These are phyloP conservation scores for Metschnikowia kofuensis DNA, from an alignment of 805 yeast genomes.

Conservation along the genomic window DNA sequence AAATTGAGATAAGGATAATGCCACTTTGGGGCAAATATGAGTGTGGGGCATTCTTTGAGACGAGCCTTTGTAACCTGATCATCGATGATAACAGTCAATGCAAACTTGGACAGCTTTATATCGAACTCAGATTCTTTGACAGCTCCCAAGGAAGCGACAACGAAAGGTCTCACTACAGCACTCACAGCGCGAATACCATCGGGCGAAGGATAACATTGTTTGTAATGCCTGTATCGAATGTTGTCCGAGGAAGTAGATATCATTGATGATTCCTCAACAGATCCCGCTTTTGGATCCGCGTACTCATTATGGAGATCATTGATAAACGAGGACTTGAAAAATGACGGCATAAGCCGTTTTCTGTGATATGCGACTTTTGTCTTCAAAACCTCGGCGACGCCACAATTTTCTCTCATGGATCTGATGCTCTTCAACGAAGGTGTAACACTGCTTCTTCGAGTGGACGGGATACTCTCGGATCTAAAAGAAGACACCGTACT, in stretches of 20 bases:
- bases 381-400: slow-evolving; percentile 9
- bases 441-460: slow-evolving; percentile 14
- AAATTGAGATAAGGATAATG: slow-evolving; percentile 57
- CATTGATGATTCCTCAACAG: slow-evolving; percentile 10
- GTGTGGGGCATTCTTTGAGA: slow-evolving; percentile 41
- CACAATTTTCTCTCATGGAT: slow-evolving; percentile 6
- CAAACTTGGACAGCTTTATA: slow-evolving; percentile 44
- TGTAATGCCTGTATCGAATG: slow-evolving; percentile 24
- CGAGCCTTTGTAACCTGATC: background rate
- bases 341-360: slow-evolving; percentile 10
- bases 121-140: slow-evolving; percentile 59
- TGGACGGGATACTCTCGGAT: slow-evolving; percentile 7
- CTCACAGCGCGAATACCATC: slow-evolving; percentile 73
- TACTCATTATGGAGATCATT: slow-evolving; percentile 3
- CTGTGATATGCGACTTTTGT: slow-evolving; percentile 12
- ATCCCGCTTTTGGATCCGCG: slow-evolving; percentile 4
- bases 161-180: slow-evolving; percentile 77
- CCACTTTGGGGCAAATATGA: slow-evolving; percentile 66
- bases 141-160: slow-evolving; percentile 60
- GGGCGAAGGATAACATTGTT: slow-evolving; percentile 39
- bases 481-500: slow-evolving; percentile 4
- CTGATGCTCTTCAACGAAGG: slow-evolving; percentile 14
- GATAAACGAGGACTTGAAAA: slow-evolving; percentile 9
- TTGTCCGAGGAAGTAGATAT: slow-evolving; percentile 14
- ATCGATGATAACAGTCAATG: slow-evolving; percentile 40